Conservation (phyloP, 495 filamentous ascomycete species). For the Penicillium daleae region DNA sequence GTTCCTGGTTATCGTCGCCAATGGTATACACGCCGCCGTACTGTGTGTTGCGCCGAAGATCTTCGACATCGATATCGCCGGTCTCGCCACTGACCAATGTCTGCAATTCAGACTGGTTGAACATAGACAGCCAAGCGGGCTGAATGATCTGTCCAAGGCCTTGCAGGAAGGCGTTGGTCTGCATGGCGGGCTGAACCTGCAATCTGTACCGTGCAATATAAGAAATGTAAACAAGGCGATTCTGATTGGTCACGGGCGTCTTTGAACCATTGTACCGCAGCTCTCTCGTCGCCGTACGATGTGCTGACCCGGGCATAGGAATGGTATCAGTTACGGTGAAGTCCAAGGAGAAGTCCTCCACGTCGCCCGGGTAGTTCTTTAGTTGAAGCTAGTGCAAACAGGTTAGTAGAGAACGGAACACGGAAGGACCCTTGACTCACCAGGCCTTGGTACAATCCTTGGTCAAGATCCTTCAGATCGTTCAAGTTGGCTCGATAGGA, state of each 20-base stretch:
- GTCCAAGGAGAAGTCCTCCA: slow-evolving; percentile 77
- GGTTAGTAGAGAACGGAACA: slow-evolving; percentile 9
- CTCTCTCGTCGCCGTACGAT: slow-evolving; percentile 64
- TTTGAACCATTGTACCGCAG: slow-evolving; percentile 76
- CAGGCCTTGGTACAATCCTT: slow-evolving; percentile 90
- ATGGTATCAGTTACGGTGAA: slow-evolving; percentile 89
- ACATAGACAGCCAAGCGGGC: slow-evolving; percentile 94
- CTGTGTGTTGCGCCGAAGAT: slow-evolving; percentile 81
- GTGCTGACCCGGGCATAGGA: slow-evolving; percentile 50
- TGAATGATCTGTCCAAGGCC: slow-evolving; percentile 88
- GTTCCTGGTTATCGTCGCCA: slow-evolving; percentile 84
- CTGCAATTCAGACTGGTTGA: slow-evolving; percentile 94
- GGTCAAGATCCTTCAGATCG: slow-evolving; percentile 90
- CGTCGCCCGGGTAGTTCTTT: slow-evolving; percentile 86
- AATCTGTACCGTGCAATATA: slow-evolving; percentile 87
- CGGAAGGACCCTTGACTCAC: slow-evolving; percentile 41
- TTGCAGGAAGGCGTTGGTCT: slow-evolving; percentile 85
- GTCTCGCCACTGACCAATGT: slow-evolving; percentile 87
- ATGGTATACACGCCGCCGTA: slow-evolving; percentile 88
- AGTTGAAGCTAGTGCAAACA: slow-evolving; percentile 59
- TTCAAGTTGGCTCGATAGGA: slow-evolving; percentile 88
- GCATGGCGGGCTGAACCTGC: slow-evolving; percentile 70
- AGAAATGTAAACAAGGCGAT: slow-evolving; percentile 91
- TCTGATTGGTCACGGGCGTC: slow-evolving; percentile 84
- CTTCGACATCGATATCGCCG: slow-evolving; percentile 82